Evolutionary conservation across 768 basidiomycete species (phyloP).

Genomic region (Pulveroboletus sp.): DNA sequence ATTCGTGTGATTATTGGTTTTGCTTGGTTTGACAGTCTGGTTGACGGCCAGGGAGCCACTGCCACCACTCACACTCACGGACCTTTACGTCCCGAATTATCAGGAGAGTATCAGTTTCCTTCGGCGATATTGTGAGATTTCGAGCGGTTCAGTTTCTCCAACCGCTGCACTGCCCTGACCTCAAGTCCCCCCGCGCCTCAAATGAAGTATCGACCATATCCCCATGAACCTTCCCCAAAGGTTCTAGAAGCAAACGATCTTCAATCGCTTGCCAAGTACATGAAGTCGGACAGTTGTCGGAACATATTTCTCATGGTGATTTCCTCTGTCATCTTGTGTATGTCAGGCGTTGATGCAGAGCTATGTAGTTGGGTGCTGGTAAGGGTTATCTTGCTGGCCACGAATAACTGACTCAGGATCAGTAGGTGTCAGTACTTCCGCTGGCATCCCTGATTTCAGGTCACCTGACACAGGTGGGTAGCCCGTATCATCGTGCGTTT

Average conservation of each 20-base stretch:
- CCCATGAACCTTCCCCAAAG: slow-evolving; percentile 8
- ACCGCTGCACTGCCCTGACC: neutral
- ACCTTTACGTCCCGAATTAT: neutral
- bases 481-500: neutral
- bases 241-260: slow-evolving; percentile 37
- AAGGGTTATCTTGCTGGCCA: slow-evolving; percentile 13
- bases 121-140: too few species aligned
- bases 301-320: slow-evolving; percentile 71
- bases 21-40: too few species aligned
- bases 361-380: slow-evolving; percentile 63
- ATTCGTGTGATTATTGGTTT: neutral
- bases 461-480: slow-evolving; percentile 74
- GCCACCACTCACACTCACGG: neutral
- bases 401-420: slow-evolving; percentile 1
- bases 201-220: slow-evolving; percentile 12
- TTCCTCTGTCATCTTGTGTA: neutral
- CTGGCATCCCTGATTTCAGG: slow-evolving; percentile 87
- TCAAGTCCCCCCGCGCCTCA: neutral
- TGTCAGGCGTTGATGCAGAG: slow-evolving; percentile 3
- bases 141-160: neutral
- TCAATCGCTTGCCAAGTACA: slow-evolving; percentile 55
- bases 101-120: neutral
- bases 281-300: slow-evolving; percentile 61
- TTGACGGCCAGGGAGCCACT: too few species aligned
- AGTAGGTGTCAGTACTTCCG: slow-evolving; percentile 69